phyloP scores from a whole-genome alignment of 371 early-diverging fungal species.

The Haplosporangium sp. region DNA sequence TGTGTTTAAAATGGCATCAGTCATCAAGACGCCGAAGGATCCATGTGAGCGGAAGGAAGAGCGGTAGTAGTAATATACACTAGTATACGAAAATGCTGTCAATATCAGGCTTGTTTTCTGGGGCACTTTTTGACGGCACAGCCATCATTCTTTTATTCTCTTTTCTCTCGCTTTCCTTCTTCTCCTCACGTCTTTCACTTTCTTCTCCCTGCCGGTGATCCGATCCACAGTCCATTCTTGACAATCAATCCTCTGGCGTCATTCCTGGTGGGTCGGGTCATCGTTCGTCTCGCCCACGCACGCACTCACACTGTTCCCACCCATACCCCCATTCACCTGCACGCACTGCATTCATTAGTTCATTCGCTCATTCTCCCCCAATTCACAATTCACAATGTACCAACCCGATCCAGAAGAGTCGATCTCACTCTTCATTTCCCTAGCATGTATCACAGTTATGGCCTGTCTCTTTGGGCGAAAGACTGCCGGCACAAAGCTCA shows the following conservation, averaged over 20 bases:
- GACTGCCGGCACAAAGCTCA: conserved; percentile 56
- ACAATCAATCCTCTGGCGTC: not conserved
- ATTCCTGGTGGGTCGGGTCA: conserved; percentile 12
- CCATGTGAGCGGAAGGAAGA: too few relatives aligned
- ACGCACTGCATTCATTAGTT: not conserved
- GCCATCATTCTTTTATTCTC: not conserved
- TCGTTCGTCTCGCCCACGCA: not conserved
- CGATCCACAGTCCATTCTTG: conserved; percentile 8
- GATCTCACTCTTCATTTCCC: conserved; percentile 45
- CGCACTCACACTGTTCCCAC: not conserved
- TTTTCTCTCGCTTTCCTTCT: not conserved
- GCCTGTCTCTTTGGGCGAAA: conserved; percentile 69
- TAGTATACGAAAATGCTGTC: too few relatives aligned
- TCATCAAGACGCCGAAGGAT: too few relatives aligned
- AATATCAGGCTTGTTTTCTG: not conserved
- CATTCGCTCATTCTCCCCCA: not conserved
- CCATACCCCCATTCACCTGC: not conserved
- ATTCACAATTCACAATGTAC: conserved; percentile 8
- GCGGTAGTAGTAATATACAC: too few relatives aligned
- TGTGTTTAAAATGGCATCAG: too few relatives aligned
- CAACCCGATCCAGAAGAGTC: conserved; percentile 50
- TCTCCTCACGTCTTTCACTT: not conserved
- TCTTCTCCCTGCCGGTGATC: conserved; percentile 1
- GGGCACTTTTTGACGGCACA: not conserved
- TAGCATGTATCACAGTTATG: conserved; percentile 64